phyloP scores from a whole-genome alignment of 306 rosid species.

The Erythrophleum fordii region DNA sequence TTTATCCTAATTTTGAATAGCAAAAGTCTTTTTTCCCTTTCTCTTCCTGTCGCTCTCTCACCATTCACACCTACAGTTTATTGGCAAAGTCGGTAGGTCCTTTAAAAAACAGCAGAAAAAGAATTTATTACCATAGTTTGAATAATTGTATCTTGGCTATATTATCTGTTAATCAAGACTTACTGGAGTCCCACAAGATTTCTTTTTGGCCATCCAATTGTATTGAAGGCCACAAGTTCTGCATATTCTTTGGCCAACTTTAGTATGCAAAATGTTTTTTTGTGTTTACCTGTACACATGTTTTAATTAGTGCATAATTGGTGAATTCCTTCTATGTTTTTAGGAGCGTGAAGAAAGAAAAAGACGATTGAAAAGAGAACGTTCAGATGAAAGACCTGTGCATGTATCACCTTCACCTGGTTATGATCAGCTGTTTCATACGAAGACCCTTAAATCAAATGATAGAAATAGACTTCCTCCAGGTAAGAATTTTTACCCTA shows the following conservation, averaged over 20 bases:
- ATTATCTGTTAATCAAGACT: conserved; percentile 12
- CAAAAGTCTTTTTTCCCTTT: conserved; percentile 3
- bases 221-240: background rate
- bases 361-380: conserved; percentile 78
- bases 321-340: conserved; percentile 35
- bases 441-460: conserved; percentile 59
- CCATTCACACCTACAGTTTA: background rate
- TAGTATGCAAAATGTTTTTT: conserved; percentile 6
- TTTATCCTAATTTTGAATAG: conserved; percentile 9
- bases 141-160: conserved; percentile 16
- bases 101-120: background rate
- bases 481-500: conserved; percentile 62
- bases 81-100: background rate
- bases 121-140: background rate
- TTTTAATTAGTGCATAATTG: conserved; percentile 32
- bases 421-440: conserved; percentile 64
- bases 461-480: conserved; percentile 89
- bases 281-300: background rate
- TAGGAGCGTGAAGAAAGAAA: conserved; percentile 99
- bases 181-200: conserved; percentile 6
- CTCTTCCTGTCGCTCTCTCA: background rate
- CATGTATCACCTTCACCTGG: conserved; percentile 63
- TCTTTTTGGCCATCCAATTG: conserved; percentile 4
- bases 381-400: conserved; percentile 77
- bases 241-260: conserved; percentile 1